phyloP scores from a whole-genome alignment of 495 filamentous ascomycete species.

The Podospora tetraspora region DNA sequence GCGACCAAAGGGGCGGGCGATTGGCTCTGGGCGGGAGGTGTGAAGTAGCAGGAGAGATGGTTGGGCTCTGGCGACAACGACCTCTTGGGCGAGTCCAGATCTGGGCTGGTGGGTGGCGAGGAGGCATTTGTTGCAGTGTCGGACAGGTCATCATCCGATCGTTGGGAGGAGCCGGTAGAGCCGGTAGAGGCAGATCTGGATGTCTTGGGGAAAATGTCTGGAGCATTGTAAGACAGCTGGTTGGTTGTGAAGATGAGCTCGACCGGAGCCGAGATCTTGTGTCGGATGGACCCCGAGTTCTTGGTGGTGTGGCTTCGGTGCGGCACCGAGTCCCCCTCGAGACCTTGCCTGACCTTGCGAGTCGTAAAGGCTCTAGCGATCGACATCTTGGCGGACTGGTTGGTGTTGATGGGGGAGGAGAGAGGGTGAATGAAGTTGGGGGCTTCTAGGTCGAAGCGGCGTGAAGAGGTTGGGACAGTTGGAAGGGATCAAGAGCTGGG shows the following conservation, averaged over 20 bases:
- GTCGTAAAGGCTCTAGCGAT: conserved; percentile 65
- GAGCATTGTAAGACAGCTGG: conserved; percentile 89
- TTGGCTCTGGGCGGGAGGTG: conserved; percentile 41
- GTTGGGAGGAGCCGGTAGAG: conserved; percentile 49
- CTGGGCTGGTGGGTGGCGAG: conserved; percentile 65
- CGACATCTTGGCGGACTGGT: conserved; percentile 39
- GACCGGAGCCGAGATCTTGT: conserved; percentile 81
- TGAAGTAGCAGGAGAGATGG: conserved; percentile 79
- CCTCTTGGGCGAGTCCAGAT: conserved; percentile 58
- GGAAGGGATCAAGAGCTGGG: not conserved
- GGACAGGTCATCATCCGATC: conserved; percentile 51
- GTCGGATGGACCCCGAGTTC: conserved; percentile 37
- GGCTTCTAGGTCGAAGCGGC: not conserved
- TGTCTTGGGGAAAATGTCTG: conserved; percentile 58
- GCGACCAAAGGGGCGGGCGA: not conserved
- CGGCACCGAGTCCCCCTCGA: conserved; percentile 29
- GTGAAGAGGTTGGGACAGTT: not conserved
- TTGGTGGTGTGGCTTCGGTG: conserved; percentile 46
- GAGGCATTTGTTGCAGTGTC: conserved; percentile 55
- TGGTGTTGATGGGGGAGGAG: not conserved
- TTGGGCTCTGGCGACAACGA: conserved; percentile 61
- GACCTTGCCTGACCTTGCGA: conserved; percentile 43
- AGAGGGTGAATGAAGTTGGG: not conserved
- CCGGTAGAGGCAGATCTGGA: conserved; percentile 53
- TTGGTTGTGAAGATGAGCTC: conserved; percentile 91